Evolutionary conservation across 1,284 basidiomycete genomes (phyloP), one percentile per base, ranked within the genome.

Genomic region (Ustilago loliicola): DNA sequence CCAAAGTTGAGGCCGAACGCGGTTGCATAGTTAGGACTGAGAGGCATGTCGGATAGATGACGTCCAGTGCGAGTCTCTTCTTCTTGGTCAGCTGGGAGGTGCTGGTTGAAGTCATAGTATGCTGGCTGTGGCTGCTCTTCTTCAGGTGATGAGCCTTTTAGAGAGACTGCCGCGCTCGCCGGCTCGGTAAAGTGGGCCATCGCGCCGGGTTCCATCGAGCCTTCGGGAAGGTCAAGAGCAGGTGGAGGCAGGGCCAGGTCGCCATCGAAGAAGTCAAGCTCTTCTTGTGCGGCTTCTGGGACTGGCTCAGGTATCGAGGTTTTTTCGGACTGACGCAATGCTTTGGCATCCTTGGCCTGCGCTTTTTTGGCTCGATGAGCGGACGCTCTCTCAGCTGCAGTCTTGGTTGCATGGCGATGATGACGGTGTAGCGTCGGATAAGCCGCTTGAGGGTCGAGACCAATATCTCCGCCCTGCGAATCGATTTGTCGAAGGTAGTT

Each of bases 41-140:
- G 62, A 3, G 84, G 84, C 61, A 86, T 70, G 64, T 86, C 84
- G 8, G 79, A 80, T 51, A 86, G 81, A 55, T 83, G 80, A 23
- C 81, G 69, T 19, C 82, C 83, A 2, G 83, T 84, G 23, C 60
- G 62, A 15, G 61, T 60, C 53, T 85, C 83, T 19, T 80, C 69
- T 30, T 83, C 80, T 40, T 77, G 70, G 29, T 76, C 73, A 15
- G 74, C 70, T 0, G 74, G 73, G 2, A 73, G 61, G n/a, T 65
- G 60, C 27, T 64, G 63, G 10, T 72, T 62, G 17, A 48, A 62
- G 42, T 60, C 40, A 15, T 57, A 65, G n/a, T 53, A 61, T 10
- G 58, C 5, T 17, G 53, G 25, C 27, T 27, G 50, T 3, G 61
- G 2, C n/a, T 53, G n/a, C 32, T 27, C 42, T 7, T 45, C 55